phyloP scores from a whole-genome alignment of 1,139 yeast genomes.

The Suzukiozyma palmioleophila region DNA sequence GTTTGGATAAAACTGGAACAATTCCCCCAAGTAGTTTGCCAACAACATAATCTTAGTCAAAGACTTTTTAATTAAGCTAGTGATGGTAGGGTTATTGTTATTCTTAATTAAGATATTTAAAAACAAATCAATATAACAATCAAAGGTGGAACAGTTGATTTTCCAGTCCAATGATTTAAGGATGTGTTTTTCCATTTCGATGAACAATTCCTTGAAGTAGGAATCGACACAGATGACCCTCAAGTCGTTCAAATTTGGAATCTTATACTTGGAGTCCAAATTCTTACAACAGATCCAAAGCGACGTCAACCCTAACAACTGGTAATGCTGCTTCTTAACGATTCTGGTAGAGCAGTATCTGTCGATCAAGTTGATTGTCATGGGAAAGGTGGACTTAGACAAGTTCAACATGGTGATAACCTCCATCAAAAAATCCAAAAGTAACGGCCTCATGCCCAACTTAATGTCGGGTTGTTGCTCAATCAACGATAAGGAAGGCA shows the following conservation, averaged over 20 bases:
- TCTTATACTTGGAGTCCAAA: conserved; percentile 62
- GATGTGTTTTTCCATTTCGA: conserved; percentile 66
- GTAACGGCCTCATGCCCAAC: conserved; percentile 45
- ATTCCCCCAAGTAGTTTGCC: conserved; percentile 59
- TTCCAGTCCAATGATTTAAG: conserved; percentile 57
- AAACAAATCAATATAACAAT: conserved; percentile 55
- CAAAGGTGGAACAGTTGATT: conserved; percentile 55
- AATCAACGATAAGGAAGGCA: conserved; percentile 37
- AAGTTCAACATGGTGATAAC: conserved; percentile 47
- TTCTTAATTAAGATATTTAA: conserved; percentile 24
- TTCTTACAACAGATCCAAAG: conserved; percentile 74
- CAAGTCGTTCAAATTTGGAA: conserved; percentile 54
- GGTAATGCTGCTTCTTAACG: conserved; percentile 56
- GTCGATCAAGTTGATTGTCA: conserved; percentile 52
- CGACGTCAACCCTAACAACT: conserved; percentile 64
- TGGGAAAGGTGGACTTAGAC: conserved; percentile 49
- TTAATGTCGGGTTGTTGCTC: conserved; percentile 51
- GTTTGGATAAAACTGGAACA: conserved; percentile 59
- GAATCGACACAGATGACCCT: conserved; percentile 62
- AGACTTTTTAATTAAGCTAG: conserved; percentile 21
- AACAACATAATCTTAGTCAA: conserved; percentile 49
- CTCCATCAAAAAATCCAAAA: conserved; percentile 52
- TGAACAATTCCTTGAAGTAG: conserved; percentile 54
- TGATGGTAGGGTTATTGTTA: conserved; percentile 17
- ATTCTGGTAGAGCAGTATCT: conserved; percentile 47